Evolutionary conservation across 2,329 filamentous ascomycete species (phyloP).

Genomic region (Cordyceps tenuipes): DNA sequence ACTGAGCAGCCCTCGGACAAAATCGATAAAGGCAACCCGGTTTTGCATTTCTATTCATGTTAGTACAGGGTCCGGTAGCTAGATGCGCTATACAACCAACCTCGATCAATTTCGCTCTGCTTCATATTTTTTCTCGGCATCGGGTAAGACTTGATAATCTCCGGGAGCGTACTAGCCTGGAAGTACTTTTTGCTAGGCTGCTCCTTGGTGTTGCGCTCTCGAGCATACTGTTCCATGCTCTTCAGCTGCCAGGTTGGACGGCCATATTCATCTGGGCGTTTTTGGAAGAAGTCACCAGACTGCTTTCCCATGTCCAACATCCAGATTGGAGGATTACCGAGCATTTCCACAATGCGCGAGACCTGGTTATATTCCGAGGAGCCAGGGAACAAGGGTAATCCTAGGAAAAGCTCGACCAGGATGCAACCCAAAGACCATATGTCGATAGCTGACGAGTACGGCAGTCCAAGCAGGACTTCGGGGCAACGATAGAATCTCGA

Average conservation of each 20-base stretch:
- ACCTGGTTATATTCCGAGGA: conserved; percentile 99
- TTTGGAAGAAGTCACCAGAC: conserved; percentile 94
- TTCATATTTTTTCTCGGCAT: conserved; percentile 99
- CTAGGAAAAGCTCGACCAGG: conserved; percentile 93
- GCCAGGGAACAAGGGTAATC: conserved; percentile 87
- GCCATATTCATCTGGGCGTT: conserved; percentile 82
- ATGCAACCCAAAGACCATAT: conserved; percentile 99
- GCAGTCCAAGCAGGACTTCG: conserved; percentile 87
- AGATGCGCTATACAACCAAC: conserved; percentile 38
- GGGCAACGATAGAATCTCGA: conserved; percentile 96
- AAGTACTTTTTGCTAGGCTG: conserved; percentile 99
- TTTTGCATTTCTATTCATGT: conserved; percentile 84
- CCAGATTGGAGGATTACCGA: conserved; percentile 93
- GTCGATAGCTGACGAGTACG: conserved; percentile 96
- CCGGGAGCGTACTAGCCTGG: conserved; percentile 82
- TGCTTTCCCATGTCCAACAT: conserved; percentile 99
- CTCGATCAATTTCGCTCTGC: conserved; percentile 88
- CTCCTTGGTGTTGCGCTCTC: conserved; percentile 93
- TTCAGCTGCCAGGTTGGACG: conserved; percentile 86
- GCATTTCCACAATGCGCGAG: conserved; percentile 94
- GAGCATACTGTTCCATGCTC: conserved; percentile 94
- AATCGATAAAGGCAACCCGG: conserved; percentile 93
- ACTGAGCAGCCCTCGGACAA: conserved; percentile 83
- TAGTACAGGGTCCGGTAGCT: background rate
- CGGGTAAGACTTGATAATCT: conserved; percentile 95